A percentile compares a stretch with the other conserved stretches of the same genome.
These are phyloP conservation scores for Coemansia sp. DNA, from an alignment of 192 early-diverging fungal species.

Conservation along the genomic window DNA sequence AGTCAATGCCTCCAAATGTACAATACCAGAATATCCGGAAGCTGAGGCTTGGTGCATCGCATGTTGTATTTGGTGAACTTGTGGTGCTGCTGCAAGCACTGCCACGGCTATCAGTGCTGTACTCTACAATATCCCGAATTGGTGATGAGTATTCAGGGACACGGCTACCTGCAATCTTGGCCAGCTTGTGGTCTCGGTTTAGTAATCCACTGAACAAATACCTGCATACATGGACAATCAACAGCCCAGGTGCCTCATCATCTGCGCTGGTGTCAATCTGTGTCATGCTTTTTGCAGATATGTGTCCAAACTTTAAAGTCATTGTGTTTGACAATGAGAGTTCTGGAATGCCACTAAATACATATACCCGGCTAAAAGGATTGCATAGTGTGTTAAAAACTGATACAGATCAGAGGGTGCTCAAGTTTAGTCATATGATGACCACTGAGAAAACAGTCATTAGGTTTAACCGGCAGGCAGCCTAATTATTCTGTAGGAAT, in stretches of 20 bases:
- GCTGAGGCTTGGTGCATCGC: neutral
- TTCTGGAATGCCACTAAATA: neutral
- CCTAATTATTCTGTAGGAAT: too few relatives aligned
- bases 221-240: neutral
- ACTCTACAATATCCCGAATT: neutral
- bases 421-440: too few relatives aligned
- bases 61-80: neutral
- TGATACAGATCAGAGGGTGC: too few relatives aligned
- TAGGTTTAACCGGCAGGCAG: too few relatives aligned
- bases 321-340: neutral
- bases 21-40: neutral
- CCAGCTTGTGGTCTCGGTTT: neutral
- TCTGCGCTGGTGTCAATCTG: neutral
- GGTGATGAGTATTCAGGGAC: neutral
- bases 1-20: neutral
- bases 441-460: too few relatives aligned
- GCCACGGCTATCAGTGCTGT: neutral
- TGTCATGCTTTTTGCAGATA: neutral
- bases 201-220: neutral
- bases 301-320: neutral
- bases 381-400: too few relatives aligned
- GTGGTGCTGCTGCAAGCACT: neutral
- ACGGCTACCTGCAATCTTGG: neutral
- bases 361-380: neutral
- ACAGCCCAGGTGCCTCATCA: neutral